Evolutionary conservation across 306 rosid genomes (phyloP).

Genomic region (Cucurbita argyrosperma): DNA sequence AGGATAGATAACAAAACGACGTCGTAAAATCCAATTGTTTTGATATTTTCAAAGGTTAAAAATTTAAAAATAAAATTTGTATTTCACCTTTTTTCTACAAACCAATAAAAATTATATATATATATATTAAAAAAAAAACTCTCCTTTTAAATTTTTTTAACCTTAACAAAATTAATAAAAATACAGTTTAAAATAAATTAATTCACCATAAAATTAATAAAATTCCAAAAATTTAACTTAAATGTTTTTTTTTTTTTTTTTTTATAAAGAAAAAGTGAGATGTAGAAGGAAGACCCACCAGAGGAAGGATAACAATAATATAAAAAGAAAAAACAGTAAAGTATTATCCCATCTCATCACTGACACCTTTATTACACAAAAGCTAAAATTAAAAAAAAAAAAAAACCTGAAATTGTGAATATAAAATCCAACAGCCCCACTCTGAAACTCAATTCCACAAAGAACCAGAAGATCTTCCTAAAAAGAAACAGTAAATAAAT

Average conservation of each 20-base stretch:
- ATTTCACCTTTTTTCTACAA: too few species aligned
- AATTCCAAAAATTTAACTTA: too few species aligned
- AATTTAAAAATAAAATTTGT: too few species aligned
- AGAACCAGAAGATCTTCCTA: not conserved
- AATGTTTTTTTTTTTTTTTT: too few species aligned
- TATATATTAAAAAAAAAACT: too few species aligned
- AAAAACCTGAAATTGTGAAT: not conserved
- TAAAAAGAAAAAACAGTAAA: not conserved
- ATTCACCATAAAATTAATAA: too few species aligned
- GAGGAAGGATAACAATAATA: not conserved
- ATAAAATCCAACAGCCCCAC: not conserved
- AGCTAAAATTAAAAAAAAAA: not conserved
- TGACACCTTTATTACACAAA: not conserved
- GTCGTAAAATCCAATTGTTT: not conserved
- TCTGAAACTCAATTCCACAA: not conserved
- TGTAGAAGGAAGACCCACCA: not conserved
- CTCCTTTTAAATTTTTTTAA: too few species aligned
- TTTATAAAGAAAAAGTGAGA: too few species aligned
- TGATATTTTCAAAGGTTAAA: not conserved
- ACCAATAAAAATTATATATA: too few species aligned
- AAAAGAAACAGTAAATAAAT: not conserved
- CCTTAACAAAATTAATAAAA: too few species aligned
- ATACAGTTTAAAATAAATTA: too few species aligned
- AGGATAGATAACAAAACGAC: not conserved
- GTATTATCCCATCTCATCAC: constrained; percentile 1